Evolutionary conservation across 306 rosid species (phyloP).

Genomic region (Casuarina glauca): DNA sequence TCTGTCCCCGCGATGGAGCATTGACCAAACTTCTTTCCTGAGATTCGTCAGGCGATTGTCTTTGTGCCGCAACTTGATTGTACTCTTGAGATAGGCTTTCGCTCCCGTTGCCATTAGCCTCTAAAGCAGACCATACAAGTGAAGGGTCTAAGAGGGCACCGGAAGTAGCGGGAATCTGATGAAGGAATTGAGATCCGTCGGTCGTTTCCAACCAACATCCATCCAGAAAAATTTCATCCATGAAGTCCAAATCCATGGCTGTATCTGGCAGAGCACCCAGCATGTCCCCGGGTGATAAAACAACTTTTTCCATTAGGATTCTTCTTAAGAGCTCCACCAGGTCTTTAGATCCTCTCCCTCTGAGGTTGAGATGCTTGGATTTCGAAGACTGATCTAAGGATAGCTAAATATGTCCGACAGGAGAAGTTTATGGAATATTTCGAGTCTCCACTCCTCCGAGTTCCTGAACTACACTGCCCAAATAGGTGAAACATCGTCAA

Average conservation of each 20-base stretch:
- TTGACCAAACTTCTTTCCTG: constrained; percentile 21
- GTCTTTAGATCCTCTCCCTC: constrained; percentile 11
- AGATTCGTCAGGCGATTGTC: constrained; percentile 22
- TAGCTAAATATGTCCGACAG: constrained; percentile 12
- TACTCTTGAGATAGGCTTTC: constrained; percentile 29
- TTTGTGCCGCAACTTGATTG: constrained; percentile 35
- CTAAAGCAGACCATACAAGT: constrained; percentile 58
- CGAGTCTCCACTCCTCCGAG: constrained; percentile 23
- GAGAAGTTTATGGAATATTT: constrained; percentile 9
- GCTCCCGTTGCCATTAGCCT: constrained; percentile 23
- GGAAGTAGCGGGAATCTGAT: constrained; percentile 50
- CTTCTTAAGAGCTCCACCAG: constrained; percentile 23
- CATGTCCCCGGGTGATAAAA: constrained; percentile 53
- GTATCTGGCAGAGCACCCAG: constrained; percentile 52
- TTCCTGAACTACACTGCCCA: constrained; percentile 31
- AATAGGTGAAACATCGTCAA: constrained; percentile 30
- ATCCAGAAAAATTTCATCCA: constrained; percentile 74
- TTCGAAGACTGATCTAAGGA: constrained; percentile 32
- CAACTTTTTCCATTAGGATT: constrained; percentile 63
- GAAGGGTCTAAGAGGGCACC: constrained; percentile 58
- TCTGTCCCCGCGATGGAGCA: constrained; percentile 21
- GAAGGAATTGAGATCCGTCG: constrained; percentile 60
- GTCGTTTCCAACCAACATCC: constrained; percentile 89
- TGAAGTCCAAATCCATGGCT: constrained; percentile 76
- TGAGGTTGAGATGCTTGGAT: constrained; percentile 6